These are phyloP conservation scores for Cladosporium sphaerospermum DNA, from an alignment of 2,329 filamentous ascomycete genomes.

Conservation along the genomic window DNA sequence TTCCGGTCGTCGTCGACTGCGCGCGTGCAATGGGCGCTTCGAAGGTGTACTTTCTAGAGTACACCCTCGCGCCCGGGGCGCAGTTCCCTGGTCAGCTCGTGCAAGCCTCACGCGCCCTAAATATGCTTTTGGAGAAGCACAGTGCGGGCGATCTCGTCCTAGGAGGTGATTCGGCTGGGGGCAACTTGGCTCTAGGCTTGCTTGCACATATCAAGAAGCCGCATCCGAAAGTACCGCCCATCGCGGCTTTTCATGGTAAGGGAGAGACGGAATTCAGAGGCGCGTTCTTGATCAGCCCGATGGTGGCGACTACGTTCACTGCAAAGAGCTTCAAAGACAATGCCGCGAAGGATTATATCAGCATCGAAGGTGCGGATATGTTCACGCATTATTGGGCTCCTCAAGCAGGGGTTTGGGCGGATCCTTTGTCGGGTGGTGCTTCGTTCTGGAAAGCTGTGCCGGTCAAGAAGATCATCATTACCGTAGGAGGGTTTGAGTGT, in stretches of 20 bases:
- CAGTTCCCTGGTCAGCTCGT: slow-evolving; percentile 45
- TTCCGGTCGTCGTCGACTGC: slow-evolving; percentile 39
- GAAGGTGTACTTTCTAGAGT: slow-evolving; percentile 43
- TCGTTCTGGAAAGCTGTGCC: background rate
- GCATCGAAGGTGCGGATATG: background rate
- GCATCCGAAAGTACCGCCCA: slow-evolving; percentile 43
- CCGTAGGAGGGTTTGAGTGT: background rate
- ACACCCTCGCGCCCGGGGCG: slow-evolving; percentile 43
- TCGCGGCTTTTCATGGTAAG: background rate
- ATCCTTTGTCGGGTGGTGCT: background rate
- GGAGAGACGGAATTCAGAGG: background rate
- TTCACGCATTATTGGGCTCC: background rate
- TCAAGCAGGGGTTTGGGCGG: background rate
- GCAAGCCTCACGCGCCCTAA: slow-evolving; percentile 40
- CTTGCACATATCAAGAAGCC: slow-evolving; percentile 51
- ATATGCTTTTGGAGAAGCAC: slow-evolving; percentile 30
- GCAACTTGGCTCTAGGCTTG: slow-evolving; percentile 41
- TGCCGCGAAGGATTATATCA: background rate
- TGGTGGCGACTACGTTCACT: background rate
- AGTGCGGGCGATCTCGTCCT: slow-evolving; percentile 27
- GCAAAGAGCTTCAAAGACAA: background rate
- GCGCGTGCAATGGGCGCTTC: slow-evolving; percentile 34
- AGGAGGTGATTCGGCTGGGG: slow-evolving; percentile 50
- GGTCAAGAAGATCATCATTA: background rate
- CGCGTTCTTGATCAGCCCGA: slow-evolving; percentile 2